Evolutionary conservation across 345 rosid species (phyloP), one percentile per base, ranked within the genome.

Genomic region (Iberis pinnata): DNA sequence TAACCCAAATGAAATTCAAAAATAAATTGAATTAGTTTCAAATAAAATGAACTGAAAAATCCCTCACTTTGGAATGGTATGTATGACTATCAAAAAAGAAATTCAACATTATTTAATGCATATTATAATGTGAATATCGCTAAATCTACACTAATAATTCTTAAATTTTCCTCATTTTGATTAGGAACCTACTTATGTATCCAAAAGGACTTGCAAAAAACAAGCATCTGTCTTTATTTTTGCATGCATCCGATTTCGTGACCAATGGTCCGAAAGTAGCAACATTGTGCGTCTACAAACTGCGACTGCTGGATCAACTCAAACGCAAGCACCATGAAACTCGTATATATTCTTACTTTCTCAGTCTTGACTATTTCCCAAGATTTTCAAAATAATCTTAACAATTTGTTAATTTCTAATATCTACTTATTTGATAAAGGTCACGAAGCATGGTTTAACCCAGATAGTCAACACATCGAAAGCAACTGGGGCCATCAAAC

Each of bases 101-200:
- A n/a, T n/a, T n/a, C n/a, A n/a, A n/a, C n/a, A n/a, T n/a, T n/a
- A n/a, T n/a, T n/a, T n/a, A 13, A 43, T 27, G 9, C 5, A 27
- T 27, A 27, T 27, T 6, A 27, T 27, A 27, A 27, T n/a, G n/a
- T n/a, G n/a, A n/a, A n/a, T n/a, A n/a, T n/a, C n/a, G n/a, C n/a
- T n/a, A n/a, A n/a, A n/a, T n/a, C n/a, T n/a, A 27, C 9, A 5
- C 32, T 27, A 27, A 27, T 27, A 4, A 35, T 19, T 9, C 2
- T 19, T 12, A 18, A 39, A 7, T 41, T 22, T 22, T 20, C 27
- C n/a, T n/a, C 10, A 3, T 12, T 13, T 43, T 3, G 51, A 51
- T 19, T 19, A 63, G 68, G 68, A 13, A 8, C n/a, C 7, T 63
- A 27, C 0, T 8, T 13, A 63, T 63, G 61, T 26, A 2, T 18